Evolutionary conservation across 2,329 filamentous ascomycete species (phyloP).

Genomic region (Aureobasidium sp.): DNA sequence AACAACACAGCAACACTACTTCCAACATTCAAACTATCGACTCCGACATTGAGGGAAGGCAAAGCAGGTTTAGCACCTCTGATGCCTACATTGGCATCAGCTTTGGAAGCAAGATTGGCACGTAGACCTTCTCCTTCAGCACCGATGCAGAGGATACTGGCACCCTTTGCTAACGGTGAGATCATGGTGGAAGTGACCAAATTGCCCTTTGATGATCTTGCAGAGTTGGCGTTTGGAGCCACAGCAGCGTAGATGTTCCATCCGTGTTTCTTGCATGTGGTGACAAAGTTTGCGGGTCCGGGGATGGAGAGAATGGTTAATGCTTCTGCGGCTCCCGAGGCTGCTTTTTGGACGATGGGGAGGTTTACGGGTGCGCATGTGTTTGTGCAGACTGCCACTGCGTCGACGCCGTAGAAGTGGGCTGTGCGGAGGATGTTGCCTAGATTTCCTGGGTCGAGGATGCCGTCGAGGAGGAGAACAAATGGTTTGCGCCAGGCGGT

Average conservation of each 20-base stretch:
- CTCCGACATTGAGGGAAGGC: conserved; percentile 51
- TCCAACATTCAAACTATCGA: conserved; percentile 42
- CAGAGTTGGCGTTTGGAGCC: conserved; percentile 38
- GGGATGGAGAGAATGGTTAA: conserved; percentile 77
- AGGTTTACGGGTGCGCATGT: conserved; percentile 79
- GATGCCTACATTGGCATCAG: conserved; percentile 73
- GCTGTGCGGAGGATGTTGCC: conserved; percentile 91
- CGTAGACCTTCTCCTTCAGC: conserved; percentile 82
- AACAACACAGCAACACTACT: background rate
- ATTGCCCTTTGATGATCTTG: background rate
- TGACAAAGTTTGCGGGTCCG: conserved; percentile 75
- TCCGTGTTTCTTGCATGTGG: conserved; percentile 70
- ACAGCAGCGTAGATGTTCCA: conserved; percentile 89
- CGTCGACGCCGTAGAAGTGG: conserved; percentile 90
- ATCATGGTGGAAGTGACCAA: conserved; percentile 15
- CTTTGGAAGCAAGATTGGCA: conserved; percentile 68
- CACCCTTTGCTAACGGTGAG: conserved; percentile 35
- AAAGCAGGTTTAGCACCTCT: conserved; percentile 30
- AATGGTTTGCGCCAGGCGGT: conserved; percentile 67
- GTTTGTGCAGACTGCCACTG: conserved; percentile 78
- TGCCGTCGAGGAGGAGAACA: conserved; percentile 77
- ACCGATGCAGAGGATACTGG: conserved; percentile 84
- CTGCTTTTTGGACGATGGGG: conserved; percentile 85
- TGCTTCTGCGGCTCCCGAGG: conserved; percentile 87
- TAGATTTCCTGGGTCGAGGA: conserved; percentile 86